Base-by-base conservation (phyloP, 257 asterid species). In the Vinca minor region DNA sequence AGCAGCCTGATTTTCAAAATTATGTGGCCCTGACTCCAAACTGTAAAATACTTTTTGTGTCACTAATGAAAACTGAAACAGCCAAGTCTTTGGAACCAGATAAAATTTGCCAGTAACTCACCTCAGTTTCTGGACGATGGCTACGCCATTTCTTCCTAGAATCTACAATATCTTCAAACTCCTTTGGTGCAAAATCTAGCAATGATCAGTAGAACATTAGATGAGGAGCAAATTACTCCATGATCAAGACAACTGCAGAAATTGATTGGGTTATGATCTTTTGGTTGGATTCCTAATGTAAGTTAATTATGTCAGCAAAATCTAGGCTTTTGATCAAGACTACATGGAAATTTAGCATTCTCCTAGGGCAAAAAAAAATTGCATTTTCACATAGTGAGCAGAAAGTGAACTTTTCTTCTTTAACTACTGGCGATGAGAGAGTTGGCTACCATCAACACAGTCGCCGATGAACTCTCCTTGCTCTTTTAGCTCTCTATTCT, bases 81-180 rank as follows among this genome's bases (percentile, higher is more conserved):
- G 50, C 38, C 38, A 26, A 73, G 41, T 66, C 57, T 28, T 38
- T 47, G 38, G 74, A 56, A 26, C 62, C 71, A 71, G 38, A 64
- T 49, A 47, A 64, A 65, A 53, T 32, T 25, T 56, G 25, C 31
- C 62, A 62, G 68, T 35, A 60, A 71, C 95, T 76, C 66, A 88
- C 98, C 58, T 73, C 67, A 72, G 68, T 38, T 38, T 78, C 76
- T 26, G 69, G 73, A 53, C 67, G 64, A 67, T 47, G 35, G 59
- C 71, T 78, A 76, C 78, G 79, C 93, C 90, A 84, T 75, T 89
- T 89, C 67, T 73, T 5, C 62, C 79, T 71, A 71, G 71, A 62
- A 66, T 73, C 75, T n/a, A 76, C 56, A 63, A 73, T 59, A 69
- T 72, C 82, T 72, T 67, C 75, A 56, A 47, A 59, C 62, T 70